phyloP scores from a whole-genome alignment of 2,329 filamentous ascomycete species.

The Camillea tinctor region DNA sequence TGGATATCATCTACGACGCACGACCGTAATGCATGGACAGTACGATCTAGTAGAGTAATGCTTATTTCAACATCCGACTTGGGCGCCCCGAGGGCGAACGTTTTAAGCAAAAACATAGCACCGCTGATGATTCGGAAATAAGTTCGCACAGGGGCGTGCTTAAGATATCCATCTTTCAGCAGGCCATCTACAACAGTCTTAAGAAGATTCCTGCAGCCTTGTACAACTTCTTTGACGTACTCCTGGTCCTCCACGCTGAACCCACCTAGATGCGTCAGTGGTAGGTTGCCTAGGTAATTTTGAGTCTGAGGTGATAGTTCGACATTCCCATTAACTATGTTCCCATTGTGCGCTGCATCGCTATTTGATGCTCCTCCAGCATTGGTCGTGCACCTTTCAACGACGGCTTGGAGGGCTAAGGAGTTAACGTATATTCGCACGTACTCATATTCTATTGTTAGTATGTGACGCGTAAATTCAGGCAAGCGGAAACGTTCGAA shows the following conservation, averaged over 20 bases:
- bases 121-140: constrained; percentile 86
- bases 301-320: constrained; percentile 63
- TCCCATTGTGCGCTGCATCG: constrained; percentile 36
- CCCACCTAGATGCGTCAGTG: constrained; percentile 62
- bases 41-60: constrained; percentile 71
- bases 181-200: constrained; percentile 75
- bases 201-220: constrained; percentile 74
- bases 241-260: constrained; percentile 67
- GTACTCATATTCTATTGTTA: constrained; percentile 94
- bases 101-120: constrained; percentile 82
- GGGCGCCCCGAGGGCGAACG: constrained; percentile 77
- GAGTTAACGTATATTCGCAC: constrained; percentile 94
- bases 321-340: constrained; percentile 36
- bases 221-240: constrained; percentile 74
- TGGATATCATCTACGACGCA: constrained; percentile 85
- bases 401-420: constrained; percentile 87
- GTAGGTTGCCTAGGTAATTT: constrained; percentile 63
- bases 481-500: constrained; percentile 76
- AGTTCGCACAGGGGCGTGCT: constrained; percentile 78
- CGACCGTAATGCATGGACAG: constrained; percentile 70
- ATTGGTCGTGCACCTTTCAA: constrained; percentile 85
- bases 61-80: constrained; percentile 75
- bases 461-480: constrained; percentile 67
- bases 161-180: constrained; percentile 71
- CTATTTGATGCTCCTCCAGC: constrained; percentile 46